phyloP scores from a whole-genome alignment of 768 basidiomycete species.

The Mycena sanguinolenta region DNA sequence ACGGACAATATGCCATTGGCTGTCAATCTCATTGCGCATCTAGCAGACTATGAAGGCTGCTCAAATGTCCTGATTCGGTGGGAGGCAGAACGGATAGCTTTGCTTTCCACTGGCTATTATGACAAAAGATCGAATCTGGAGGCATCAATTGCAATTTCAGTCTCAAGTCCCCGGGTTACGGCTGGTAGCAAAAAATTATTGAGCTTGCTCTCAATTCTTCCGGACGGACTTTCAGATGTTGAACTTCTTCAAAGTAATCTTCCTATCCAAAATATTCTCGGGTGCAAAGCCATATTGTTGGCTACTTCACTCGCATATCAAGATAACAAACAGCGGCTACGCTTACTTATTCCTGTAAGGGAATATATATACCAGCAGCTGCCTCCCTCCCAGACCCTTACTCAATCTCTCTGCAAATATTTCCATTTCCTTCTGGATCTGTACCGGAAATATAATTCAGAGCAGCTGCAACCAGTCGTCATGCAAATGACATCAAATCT shows the following conservation, averaged over 20 bases:
- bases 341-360: background rate
- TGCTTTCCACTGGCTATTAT: background rate
- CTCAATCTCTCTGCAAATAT: background rate
- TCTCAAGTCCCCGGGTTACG: background rate
- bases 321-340: background rate
- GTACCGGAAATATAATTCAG: background rate
- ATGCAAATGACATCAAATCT: background rate
- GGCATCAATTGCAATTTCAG: background rate
- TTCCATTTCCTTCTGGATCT: background rate
- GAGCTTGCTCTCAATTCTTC: slow-evolving; percentile 1
- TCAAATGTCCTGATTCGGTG: background rate
- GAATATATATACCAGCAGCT: background rate
- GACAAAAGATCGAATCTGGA: background rate
- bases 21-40: background rate
- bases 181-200: background rate
- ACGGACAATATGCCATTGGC: background rate
- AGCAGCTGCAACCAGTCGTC: background rate
- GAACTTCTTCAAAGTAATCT: background rate
- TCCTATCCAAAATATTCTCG: background rate
- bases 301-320: background rate
- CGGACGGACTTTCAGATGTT: background rate
- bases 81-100: background rate
- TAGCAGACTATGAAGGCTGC: background rate
- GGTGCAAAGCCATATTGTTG: background rate
- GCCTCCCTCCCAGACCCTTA: background rate